These are phyloP conservation scores for Podila clonocystis DNA, from an alignment of 192 early-diverging fungal species.

Conservation along the genomic window DNA sequence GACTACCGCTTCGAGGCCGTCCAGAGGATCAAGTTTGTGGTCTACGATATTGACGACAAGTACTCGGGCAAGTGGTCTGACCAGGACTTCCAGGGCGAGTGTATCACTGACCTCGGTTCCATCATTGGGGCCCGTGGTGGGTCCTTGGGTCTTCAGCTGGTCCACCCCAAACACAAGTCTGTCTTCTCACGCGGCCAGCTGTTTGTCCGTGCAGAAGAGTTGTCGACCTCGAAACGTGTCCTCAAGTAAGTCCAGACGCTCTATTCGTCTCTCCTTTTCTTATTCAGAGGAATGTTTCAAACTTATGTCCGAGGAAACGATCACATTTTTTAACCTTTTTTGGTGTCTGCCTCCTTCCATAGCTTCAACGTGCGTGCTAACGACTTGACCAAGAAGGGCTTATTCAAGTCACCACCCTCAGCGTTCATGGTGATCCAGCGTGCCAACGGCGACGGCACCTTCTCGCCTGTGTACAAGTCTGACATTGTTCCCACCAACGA, in stretches of 20 bases:
- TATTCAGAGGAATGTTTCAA: neutral
- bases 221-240: constrained; percentile 24
- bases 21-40: constrained; percentile 42
- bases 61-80: constrained; percentile 28
- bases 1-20: constrained; percentile 62
- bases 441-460: constrained; percentile 42
- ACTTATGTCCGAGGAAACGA: neutral
- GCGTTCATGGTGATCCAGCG: constrained; percentile 49
- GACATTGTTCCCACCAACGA: neutral
- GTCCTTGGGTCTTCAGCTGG: constrained; percentile 5
- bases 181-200: constrained; percentile 39
- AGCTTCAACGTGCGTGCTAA: constrained; percentile 53
- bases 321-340: neutral
- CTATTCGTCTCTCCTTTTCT: neutral
- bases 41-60: constrained; percentile 53
- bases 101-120: constrained; percentile 32
- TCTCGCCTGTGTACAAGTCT: constrained; percentile 47
- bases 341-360: neutral
- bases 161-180: constrained; percentile 10
- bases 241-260: constrained; percentile 27
- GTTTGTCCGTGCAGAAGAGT: constrained; percentile 56
- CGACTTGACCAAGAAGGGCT: constrained; percentile 38
- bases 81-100: constrained; percentile 53
- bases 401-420: constrained; percentile 39
- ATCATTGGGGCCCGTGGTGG: constrained; percentile 17